phyloP scores from a whole-genome alignment of 2,329 filamentous ascomycete species.

The Apiospora marii region DNA sequence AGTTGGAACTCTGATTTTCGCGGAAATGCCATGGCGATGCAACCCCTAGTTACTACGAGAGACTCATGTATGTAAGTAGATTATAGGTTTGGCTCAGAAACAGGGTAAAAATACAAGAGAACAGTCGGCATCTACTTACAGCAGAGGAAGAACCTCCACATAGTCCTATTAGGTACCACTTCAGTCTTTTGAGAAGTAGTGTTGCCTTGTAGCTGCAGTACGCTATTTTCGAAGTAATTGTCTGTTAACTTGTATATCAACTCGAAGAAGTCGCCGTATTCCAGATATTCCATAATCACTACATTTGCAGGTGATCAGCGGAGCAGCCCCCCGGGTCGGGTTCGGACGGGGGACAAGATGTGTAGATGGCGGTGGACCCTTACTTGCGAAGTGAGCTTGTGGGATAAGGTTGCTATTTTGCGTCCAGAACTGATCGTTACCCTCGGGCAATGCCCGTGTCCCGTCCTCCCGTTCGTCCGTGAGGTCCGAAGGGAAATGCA shows the following conservation, averaged over 20 bases:
- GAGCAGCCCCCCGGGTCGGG: neutral
- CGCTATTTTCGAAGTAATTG: too few species aligned
- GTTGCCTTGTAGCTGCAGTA: neutral
- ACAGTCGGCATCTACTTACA: neutral
- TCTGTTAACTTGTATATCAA: neutral
- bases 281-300: slow-evolving; percentile 2
- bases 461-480: neutral
- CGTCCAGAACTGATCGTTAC: neutral
- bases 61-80: neutral
- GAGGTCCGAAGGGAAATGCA: neutral
- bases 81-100: neutral
- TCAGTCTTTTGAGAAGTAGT: neutral
- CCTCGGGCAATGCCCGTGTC: neutral
- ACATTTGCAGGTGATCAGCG: neutral
- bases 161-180: neutral
- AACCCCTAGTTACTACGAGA: neutral
- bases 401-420: neutral
- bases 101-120: neutral
- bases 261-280: neutral
- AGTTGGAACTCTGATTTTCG: neutral
- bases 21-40: slow-evolving; percentile 3
- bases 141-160: slow-evolving; percentile 7
- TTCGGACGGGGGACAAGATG: neutral
- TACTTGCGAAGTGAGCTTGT: neutral
- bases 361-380: neutral